A percentile compares a stretch with the other conserved stretches of the same genome.
These are phyloP conservation scores for Entomortierella beljakovae DNA, from an alignment of 192 early-diverging fungal genomes.

Conservation along the genomic window DNA sequence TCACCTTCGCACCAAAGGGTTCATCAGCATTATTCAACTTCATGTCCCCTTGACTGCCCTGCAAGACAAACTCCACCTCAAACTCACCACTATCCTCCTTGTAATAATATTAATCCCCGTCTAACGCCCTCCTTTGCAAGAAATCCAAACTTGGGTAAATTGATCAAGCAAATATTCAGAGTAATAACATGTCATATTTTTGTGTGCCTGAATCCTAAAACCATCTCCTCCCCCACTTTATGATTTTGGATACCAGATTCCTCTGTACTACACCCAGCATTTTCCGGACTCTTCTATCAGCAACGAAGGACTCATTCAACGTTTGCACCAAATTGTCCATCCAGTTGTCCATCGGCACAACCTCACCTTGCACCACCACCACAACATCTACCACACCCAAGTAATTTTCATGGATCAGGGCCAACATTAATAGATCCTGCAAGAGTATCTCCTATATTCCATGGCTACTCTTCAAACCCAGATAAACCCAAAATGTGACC, in stretches of 20 bases:
- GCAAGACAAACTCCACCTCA: conserved; percentile 22
- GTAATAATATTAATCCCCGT: background rate
- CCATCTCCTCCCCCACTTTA: background rate
- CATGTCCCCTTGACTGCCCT: conserved; percentile 36
- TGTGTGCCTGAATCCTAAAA: no score
- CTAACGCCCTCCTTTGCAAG: background rate
- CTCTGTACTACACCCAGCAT: conserved; percentile 37
- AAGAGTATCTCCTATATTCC: conserved; percentile 37
- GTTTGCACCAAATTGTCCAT: background rate
- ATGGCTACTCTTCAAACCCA: conserved; percentile 24
- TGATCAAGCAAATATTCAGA: no score
- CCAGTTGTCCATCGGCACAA: background rate
- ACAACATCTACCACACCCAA: background rate
- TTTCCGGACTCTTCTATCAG: conserved; percentile 44
- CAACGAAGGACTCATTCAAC: conserved; percentile 20
- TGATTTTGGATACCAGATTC: conserved; percentile 11
- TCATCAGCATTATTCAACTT: conserved; percentile 32
- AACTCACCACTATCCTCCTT: conserved; percentile 15
- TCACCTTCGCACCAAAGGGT: conserved; percentile 21
- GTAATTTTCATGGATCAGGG: background rate
- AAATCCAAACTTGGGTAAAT: conserved; percentile 30
- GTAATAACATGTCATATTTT: no score
- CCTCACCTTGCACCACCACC: background rate
- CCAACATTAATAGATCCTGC: conserved; percentile 22
- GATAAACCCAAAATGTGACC: conserved; percentile 39